phyloP scores from a whole-genome alignment of 2,329 filamentous ascomycete genomes.

The Volutella citrinella region DNA sequence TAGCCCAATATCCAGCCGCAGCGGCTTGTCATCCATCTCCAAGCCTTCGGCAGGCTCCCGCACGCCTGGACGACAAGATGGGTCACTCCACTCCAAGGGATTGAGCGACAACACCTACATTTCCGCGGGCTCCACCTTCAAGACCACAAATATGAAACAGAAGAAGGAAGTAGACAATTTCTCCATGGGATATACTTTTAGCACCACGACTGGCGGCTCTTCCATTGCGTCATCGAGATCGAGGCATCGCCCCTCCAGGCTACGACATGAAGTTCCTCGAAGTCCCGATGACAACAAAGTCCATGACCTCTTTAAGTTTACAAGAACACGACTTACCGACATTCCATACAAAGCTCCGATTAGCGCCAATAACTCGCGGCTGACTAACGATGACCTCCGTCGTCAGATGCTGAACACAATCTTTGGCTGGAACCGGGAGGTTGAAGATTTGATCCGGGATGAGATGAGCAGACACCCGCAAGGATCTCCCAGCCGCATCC shows the following conservation, averaged over 20 bases:
- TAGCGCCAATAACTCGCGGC: constrained; percentile 50
- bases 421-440: constrained; percentile 90
- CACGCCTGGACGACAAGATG: constrained; percentile 46
- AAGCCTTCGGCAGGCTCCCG: constrained; percentile 54
- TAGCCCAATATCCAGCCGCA: constrained; percentile 64
- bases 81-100: constrained; percentile 51
- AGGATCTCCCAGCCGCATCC: constrained; percentile 73
- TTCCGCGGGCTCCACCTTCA: constrained; percentile 57
- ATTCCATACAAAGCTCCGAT: constrained; percentile 75
- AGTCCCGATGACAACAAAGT: constrained; percentile 72
- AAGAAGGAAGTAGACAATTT: constrained; percentile 48
- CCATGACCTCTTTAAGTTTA: constrained; percentile 83
- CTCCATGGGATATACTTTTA: constrained; percentile 44
- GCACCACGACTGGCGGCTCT: constrained; percentile 32
- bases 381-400: constrained; percentile 77
- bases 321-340: constrained; percentile 74
- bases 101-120: constrained; percentile 66
- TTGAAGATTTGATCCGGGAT: constrained; percentile 77
- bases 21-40: constrained; percentile 58
- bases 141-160: constrained; percentile 31
- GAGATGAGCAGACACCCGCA: constrained; percentile 73
- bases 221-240: constrained; percentile 49
- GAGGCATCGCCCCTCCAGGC: constrained; percentile 58
- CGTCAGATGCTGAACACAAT: constrained; percentile 90
- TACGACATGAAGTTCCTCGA: constrained; percentile 76